Evolutionary conservation across 2,329 filamentous ascomycete species (phyloP).

Genomic region (Arthrobotrys iridis): DNA sequence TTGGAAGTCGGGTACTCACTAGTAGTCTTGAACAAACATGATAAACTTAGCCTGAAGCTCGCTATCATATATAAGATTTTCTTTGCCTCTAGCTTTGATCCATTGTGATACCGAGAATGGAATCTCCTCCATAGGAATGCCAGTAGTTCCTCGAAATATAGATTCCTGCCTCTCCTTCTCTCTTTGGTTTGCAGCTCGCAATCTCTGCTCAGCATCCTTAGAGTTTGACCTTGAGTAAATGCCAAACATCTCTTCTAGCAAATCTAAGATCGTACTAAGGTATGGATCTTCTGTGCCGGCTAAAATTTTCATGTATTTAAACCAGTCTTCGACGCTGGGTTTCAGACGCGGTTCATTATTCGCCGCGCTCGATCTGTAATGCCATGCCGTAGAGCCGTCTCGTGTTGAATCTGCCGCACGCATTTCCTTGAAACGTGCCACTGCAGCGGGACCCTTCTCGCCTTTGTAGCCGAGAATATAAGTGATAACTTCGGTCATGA

Average conservation of each 20-base stretch:
- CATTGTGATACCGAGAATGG: conserved; percentile 18
- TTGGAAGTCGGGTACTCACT: not conserved
- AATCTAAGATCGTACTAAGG: conserved; percentile 27
- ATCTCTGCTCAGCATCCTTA: conserved; percentile 22
- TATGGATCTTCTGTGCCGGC: conserved; percentile 33
- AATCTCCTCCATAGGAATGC: conserved; percentile 18
- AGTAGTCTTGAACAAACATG: conserved; percentile 40
- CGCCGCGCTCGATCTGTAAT: conserved; percentile 33
- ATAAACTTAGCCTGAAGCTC: conserved; percentile 30
- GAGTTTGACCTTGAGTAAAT: conserved; percentile 31
- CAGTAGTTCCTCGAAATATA: not conserved
- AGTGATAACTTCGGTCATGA: conserved; percentile 42
- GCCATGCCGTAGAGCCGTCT: conserved; percentile 32
- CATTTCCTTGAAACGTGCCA: conserved; percentile 24
- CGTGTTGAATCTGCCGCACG: conserved; percentile 34
- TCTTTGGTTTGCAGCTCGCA: conserved; percentile 34
- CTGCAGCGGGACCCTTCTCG: conserved; percentile 20
- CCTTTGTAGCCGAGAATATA: conserved; percentile 30
- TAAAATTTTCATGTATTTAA: conserved; percentile 24
- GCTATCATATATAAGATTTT: conserved; percentile 33
- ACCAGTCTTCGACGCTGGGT: conserved; percentile 40
- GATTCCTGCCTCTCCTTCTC: conserved; percentile 27
- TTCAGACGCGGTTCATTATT: conserved; percentile 28
- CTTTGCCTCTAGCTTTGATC: conserved; percentile 27
- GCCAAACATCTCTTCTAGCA: conserved; percentile 35